These are phyloP conservation scores for Naganishia vaughanmartiniae DNA, from an alignment of 768 basidiomycete genomes.

Conservation along the genomic window DNA sequence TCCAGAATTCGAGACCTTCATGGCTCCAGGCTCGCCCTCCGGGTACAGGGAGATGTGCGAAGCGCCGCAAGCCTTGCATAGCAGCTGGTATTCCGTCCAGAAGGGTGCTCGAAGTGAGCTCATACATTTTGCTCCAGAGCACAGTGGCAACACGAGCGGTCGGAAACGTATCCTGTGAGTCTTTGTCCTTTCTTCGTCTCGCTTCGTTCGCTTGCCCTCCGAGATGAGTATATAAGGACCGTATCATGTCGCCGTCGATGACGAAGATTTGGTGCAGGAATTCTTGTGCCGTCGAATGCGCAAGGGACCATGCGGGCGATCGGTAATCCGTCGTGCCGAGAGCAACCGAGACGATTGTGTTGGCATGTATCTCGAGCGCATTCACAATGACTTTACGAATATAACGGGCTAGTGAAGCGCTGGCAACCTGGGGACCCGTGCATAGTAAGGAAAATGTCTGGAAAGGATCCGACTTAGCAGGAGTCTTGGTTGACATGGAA, in stretches of 20 bases:
- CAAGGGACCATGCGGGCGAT: slow-evolving; percentile 54
- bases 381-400: slow-evolving; percentile 20
- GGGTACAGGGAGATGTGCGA: slow-evolving; percentile 68
- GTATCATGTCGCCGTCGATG: slow-evolving; percentile 47
- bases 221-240: slow-evolving; percentile 40
- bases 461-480: slow-evolving; percentile 23
- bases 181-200: slow-evolving; percentile 32
- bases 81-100: slow-evolving; percentile 62
- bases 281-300: slow-evolving; percentile 55
- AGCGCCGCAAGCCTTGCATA: slow-evolving; percentile 61
- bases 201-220: slow-evolving; percentile 40
- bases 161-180: slow-evolving; percentile 26
- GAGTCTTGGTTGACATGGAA: neutral
- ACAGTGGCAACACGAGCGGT: slow-evolving; percentile 56
- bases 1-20: slow-evolving; percentile 38
- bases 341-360: slow-evolving; percentile 57
- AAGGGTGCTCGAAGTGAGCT: slow-evolving; percentile 62
- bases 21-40: slow-evolving; percentile 47
- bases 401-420: slow-evolving; percentile 19
- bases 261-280: slow-evolving; percentile 52
- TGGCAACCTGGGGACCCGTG: slow-evolving; percentile 2
- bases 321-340: slow-evolving; percentile 54
- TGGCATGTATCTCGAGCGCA: slow-evolving; percentile 59
- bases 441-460: slow-evolving; percentile 10
- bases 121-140: slow-evolving; percentile 70